Percentiles rank a stretch among this genome's conserved stretches.
Conservation (phyloP, 257 asterid genomes). For the Solanum stenotomum region DNA sequence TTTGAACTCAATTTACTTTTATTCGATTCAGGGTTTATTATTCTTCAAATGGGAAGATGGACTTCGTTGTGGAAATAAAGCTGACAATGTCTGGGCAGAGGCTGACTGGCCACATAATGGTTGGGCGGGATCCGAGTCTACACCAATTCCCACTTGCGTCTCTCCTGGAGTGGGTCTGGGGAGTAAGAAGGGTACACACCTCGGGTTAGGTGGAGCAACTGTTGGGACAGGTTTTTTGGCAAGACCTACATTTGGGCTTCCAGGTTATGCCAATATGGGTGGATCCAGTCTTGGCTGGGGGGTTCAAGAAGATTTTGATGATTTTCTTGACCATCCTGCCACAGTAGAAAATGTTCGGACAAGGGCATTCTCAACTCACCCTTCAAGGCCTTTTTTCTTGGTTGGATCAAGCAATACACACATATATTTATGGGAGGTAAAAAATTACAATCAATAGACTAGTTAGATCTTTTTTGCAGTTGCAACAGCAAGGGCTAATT, state of each 20-base stretch:
- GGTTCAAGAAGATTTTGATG: constrained; percentile 74
- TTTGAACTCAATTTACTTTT: neutral
- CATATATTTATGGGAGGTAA: constrained; percentile 94
- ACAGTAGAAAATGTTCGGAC: constrained; percentile 66
- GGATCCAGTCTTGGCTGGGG: constrained; percentile 85
- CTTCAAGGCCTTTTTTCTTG: constrained; percentile 87
- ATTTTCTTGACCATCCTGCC: constrained; percentile 80
- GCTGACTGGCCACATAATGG: constrained; percentile 96
- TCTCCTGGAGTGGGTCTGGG: constrained; percentile 84
- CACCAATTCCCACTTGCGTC: constrained; percentile 62
- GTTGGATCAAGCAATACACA: constrained; percentile 95
- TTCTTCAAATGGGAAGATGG: constrained; percentile 88
- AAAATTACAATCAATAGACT: neutral
- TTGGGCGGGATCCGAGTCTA: constrained; percentile 75
- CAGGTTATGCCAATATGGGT: constrained; percentile 56
- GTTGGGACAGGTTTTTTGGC: constrained; percentile 43
- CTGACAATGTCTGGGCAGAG: constrained; percentile 78
- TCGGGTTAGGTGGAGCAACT: constrained; percentile 83
- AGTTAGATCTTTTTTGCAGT: neutral
- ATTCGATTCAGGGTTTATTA: constrained; percentile 61
- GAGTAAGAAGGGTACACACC: constrained; percentile 53
- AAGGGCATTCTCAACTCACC: constrained; percentile 77
- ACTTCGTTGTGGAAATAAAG: constrained; percentile 28
- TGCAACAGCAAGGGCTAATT: neutral
- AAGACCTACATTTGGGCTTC: constrained; percentile 51